These are phyloP conservation scores for Penicillium ucsense DNA, from an alignment of 495 filamentous ascomycete species.

Conservation along the genomic window DNA sequence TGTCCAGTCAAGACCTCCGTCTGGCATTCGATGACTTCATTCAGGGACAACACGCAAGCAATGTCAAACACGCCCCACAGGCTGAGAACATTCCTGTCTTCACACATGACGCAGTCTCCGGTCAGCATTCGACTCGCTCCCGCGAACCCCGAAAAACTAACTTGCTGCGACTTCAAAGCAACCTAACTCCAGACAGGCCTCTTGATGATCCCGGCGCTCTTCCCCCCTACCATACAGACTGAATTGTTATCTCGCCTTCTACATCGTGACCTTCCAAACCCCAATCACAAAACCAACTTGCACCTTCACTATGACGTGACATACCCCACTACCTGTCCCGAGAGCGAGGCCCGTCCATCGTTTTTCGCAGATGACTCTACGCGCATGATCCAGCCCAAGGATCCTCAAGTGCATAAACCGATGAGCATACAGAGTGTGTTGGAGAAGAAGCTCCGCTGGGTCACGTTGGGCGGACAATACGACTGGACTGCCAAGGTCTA, in stretches of 20 bases:
- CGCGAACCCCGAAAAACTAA: constrained; percentile 23
- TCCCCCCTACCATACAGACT: constrained; percentile 59
- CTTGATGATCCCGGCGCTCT: constrained; percentile 59
- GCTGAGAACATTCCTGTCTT: constrained; percentile 37
- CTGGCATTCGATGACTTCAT: constrained; percentile 27
- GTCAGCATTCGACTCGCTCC: constrained; percentile 21
- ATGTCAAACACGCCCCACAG: constrained; percentile 13
- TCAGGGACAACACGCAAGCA: constrained; percentile 6
- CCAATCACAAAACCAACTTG: constrained; percentile 71
- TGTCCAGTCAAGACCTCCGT: constrained; percentile 23
- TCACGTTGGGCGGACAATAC: constrained; percentile 88
- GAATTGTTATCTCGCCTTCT: constrained; percentile 58
- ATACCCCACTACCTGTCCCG: constrained; percentile 39
- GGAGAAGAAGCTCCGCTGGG: constrained; percentile 75
- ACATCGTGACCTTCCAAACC: constrained; percentile 70
- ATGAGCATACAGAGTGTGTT: constrained; percentile 56
- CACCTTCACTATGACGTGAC: constrained; percentile 72
- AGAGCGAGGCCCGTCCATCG: constrained; percentile 19
- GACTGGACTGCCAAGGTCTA: constrained; percentile 85
- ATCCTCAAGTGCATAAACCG: constrained; percentile 57
- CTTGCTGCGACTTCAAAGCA: constrained; percentile 3
- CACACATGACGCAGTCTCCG: constrained; percentile 32
- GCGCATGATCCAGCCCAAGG: constrained; percentile 46
- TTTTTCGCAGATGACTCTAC: constrained; percentile 41
- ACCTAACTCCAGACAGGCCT: constrained; percentile 48